Base-by-base conservation (phyloP, 805 yeast species). In the Tetrapisispora fleetii region DNA sequence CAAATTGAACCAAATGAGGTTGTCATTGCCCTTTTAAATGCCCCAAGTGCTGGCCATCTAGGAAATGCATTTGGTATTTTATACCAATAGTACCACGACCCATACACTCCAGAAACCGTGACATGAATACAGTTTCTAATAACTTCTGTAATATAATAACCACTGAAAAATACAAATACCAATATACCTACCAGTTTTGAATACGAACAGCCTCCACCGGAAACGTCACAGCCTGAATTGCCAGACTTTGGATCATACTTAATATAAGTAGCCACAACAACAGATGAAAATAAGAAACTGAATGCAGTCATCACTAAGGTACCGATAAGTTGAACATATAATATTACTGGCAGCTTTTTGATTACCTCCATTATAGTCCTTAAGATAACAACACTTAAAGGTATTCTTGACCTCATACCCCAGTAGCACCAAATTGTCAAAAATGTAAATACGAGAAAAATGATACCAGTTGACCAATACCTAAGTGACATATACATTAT, bases 1-100 rank as follows among this genome's bases (percentile, higher is more conserved):
- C 95, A 84, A 48, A 90, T 83, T 2, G 95, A 85, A 2, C 98
- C 97, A 59, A 89, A 83, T 10, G 95, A 86, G 62, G 81, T 84
- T 3, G 95, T 84, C 65, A 86, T 65, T 1, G 95, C 87, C 55
- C 95, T 75, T 58, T 73, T 78, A 54, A 89, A 79, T 2, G 96
- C 82, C 2, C 93, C 89, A 52, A 81, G 69, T 0, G 95, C 93
- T 3, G 95, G 91, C 71, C 77, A 75, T 57, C 62, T 74, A 32
- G 96, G 95, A 70, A 78, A 82, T 2, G 89, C 89, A 62, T 83
- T 83, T 61, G 82, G 88, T 13, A 88, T 78, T 48, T 73, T 73
- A 18, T 84, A 76, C 65, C 85, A 76, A 66, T 87, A 90, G 66
- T 86, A 89, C 96, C 97, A 90, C 9, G 91, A 78, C 10, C 96